These are phyloP conservation scores for Arctium minus DNA, from an alignment of 129 eudicot species.

Conservation along the genomic window DNA sequence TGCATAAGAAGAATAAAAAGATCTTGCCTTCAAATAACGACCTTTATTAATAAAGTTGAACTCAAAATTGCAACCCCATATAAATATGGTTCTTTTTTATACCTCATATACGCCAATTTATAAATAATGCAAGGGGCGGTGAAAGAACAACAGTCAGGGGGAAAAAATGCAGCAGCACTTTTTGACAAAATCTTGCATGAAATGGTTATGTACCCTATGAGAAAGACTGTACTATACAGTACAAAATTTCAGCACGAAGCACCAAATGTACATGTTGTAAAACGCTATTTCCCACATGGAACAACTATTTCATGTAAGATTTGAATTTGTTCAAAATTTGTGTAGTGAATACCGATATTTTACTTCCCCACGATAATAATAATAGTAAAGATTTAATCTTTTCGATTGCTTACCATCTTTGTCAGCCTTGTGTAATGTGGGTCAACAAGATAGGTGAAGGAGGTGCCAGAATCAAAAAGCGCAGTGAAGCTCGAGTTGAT, in stretches of 20 bases:
- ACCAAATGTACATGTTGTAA: not conserved
- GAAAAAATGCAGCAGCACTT: not conserved
- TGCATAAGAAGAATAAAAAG: conserved; percentile 25
- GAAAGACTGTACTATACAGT: not conserved
- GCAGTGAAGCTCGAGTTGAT: conserved; percentile 55
- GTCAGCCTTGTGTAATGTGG: conserved; percentile 62
- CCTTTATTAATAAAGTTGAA: not conserved
- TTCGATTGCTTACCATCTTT: conserved; percentile 50
- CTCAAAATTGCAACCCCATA: not conserved
- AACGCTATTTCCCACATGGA: not conserved
- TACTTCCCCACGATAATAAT: not conserved
- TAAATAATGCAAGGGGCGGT: not conserved
- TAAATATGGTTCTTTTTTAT: not conserved
- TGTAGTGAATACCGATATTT: not conserved
- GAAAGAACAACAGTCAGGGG: no score
- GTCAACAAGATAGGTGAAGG: conserved; percentile 67
- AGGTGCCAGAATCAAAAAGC: conserved; percentile 89
- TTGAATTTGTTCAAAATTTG: not conserved
- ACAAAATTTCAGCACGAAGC: not conserved
- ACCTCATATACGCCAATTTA: not conserved
- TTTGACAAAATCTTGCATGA: not conserved
- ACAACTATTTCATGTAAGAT: not conserved
- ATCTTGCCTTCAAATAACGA: conserved; percentile 1
- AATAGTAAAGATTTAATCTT: not conserved
- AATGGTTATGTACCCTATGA: conserved; percentile 4